Conservation (phyloP, 495 filamentous ascomycete genomes). For the Trichoderma orchidacearum region DNA sequence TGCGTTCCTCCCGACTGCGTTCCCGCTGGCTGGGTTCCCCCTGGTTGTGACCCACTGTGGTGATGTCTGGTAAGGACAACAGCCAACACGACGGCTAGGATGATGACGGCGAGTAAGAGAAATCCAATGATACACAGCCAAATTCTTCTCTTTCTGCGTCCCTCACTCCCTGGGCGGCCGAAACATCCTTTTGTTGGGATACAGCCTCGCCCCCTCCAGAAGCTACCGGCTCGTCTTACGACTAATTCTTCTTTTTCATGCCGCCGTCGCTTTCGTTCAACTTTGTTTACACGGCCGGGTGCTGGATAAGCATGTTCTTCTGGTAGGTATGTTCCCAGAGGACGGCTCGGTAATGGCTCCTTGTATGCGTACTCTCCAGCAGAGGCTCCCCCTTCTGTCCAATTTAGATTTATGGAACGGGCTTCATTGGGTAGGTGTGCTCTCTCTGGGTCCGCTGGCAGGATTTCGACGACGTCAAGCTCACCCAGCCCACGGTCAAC, state of each 20-base stretch:
- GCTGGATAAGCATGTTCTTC: constrained; percentile 20
- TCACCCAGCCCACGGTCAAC: neutral
- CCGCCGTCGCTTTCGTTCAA: constrained; percentile 36
- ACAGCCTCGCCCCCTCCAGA: constrained; percentile 48
- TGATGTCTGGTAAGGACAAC: constrained; percentile 33
- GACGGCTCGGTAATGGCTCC: constrained; percentile 17
- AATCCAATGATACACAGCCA: constrained; percentile 39
- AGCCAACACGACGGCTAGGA: constrained; percentile 45
- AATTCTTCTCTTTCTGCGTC: constrained; percentile 47
- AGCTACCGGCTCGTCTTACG: constrained; percentile 37
- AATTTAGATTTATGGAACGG: neutral
- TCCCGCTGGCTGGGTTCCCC: too few relatives aligned
- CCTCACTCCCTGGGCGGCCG: constrained; percentile 47
- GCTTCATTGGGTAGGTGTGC: neutral
- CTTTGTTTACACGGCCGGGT: constrained; percentile 17
- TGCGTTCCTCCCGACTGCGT: too few relatives aligned
- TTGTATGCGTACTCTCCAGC: neutral
- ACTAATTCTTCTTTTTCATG: constrained; percentile 50
- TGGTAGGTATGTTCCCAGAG: constrained; percentile 20
- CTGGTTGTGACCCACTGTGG: too few relatives aligned
- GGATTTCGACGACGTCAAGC: neutral
- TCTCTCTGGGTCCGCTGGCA: neutral
- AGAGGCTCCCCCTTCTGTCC: neutral
- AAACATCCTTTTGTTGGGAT: constrained; percentile 46
- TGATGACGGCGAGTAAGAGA: constrained; percentile 40